Base-by-base conservation (phyloP, 345 rosid genomes). In the Clausena lansium region DNA sequence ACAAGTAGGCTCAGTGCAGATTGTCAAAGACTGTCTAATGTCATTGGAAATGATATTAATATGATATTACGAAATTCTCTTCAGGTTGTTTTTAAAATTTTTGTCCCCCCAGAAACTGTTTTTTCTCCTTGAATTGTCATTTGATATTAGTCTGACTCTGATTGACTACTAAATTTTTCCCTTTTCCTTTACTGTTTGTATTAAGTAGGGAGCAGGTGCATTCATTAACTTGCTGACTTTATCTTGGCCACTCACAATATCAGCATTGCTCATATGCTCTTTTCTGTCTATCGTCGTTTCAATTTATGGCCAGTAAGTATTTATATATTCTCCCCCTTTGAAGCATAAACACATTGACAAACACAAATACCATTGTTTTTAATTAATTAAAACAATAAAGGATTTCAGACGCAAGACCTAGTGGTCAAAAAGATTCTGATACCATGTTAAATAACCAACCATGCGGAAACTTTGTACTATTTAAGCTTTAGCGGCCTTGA, bases 1-100 rank as follows among this genome's bases (percentile, higher is more conserved):
- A 89, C 89, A 15, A 89, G 89, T 78, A 83, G 92, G 81, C 85
- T 89, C 5, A 87, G 90, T 58, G 80, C 87, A 75, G 92, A 89
- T 79, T 89, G 92, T 76, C 90, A 86, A 63, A 80, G 58, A 55
- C 81, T 87, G 69, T 87, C 92, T 67, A 69, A 76, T 77, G 87
- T 89, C 70, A 64, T 89, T 66, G 86, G 87, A 57, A 83, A 82
- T 39, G 71, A 89, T 71, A 70, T 89, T 59, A 82, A 89, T 77
- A 73, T 87, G 78, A 89, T 89, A 61, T 67, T 82, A 62, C 92
- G 87, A 61, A 89, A 87, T 74, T 54, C 65, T 57, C 81, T 87
- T 79, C 92, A 87, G 92, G 90, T 87, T 82, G 79, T 70, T 24
- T 17, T 66, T 55, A n/a, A n/a, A n/a, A 63, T 47, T 60, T 22